Conservation (phyloP, 169 alveolate genomes). For the Perkinsus chesapeaki region DNA sequence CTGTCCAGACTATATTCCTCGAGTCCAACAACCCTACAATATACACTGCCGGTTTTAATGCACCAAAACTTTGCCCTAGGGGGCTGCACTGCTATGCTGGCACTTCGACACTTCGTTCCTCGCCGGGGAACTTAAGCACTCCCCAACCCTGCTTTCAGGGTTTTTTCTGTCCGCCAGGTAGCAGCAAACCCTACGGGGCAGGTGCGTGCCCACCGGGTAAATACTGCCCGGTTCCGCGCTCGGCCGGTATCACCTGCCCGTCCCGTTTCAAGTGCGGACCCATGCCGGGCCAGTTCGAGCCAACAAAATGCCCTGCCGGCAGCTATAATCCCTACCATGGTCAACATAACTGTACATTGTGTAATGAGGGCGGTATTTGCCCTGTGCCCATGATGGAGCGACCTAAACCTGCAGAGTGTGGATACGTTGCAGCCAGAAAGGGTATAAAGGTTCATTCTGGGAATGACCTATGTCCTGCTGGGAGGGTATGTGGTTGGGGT, state of each 20-base stretch:
- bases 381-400: slow-evolving; percentile 17
- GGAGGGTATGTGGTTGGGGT: slow-evolving; percentile 23
- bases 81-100: slow-evolving; percentile 37
- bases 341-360: slow-evolving; percentile 32
- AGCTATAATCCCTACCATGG: slow-evolving; percentile 34
- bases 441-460: slow-evolving; percentile 9
- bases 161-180: slow-evolving; percentile 32
- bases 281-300: slow-evolving; percentile 7
- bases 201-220: slow-evolving; percentile 37
- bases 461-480: slow-evolving; percentile 28
- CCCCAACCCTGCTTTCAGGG: slow-evolving; percentile 41
- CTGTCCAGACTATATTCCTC: background rate
- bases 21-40: background rate
- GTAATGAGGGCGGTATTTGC: slow-evolving; percentile 33
- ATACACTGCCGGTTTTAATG: background rate
- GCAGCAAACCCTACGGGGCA: slow-evolving; percentile 22
- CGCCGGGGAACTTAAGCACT: slow-evolving; percentile 26
- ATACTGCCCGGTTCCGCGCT: slow-evolving; percentile 20
- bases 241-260: background rate
- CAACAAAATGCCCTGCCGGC: slow-evolving; percentile 11
- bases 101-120: slow-evolving; percentile 15
- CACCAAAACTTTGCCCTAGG: slow-evolving; percentile 9
- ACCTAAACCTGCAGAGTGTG: slow-evolving; percentile 31
- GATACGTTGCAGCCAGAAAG: slow-evolving; percentile 28
- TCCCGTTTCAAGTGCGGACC: slow-evolving; percentile 12